A percentile compares a stretch with the other conserved stretches of the same genome.
phyloP scores from a whole-genome alignment of 148 eudicot genomes.

The Mesembryanthemum crystallinum region DNA sequence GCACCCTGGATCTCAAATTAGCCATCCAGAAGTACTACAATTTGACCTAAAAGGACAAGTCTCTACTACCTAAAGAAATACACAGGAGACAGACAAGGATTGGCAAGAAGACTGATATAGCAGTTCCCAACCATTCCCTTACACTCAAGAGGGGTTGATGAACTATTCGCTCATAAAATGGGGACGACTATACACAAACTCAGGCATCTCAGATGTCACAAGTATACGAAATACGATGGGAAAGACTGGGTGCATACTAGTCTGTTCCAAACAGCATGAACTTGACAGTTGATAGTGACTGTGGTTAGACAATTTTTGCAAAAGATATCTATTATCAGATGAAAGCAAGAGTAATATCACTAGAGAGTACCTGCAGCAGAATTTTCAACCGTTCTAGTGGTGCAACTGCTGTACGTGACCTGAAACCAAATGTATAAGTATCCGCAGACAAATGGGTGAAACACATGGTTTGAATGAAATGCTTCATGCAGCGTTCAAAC shows the following conservation, averaged over 20 bases:
- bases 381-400: conserved; percentile 81
- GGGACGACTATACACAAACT: neutral
- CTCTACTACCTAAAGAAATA: no score
- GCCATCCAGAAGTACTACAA: neutral
- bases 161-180: neutral
- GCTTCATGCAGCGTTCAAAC: neutral
- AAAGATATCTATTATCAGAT: neutral
- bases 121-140: neutral
- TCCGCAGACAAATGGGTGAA: neutral
- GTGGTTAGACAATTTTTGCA: neutral
- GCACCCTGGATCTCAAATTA: neutral
- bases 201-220: neutral
- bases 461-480: neutral
- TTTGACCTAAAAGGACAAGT: neutral
- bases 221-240: no score
- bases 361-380: conserved; percentile 65
- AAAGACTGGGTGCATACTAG: no score
- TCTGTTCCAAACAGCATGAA: neutral
- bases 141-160: neutral
- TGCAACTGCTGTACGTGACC: conserved; percentile 95
- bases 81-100: neutral
- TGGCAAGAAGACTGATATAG: neutral
- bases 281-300: neutral
- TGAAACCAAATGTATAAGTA: conserved; percentile 26
- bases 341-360: neutral